Base-by-base conservation (phyloP, 106 monocot genomes). In the Dioscorea zingiberensis region DNA sequence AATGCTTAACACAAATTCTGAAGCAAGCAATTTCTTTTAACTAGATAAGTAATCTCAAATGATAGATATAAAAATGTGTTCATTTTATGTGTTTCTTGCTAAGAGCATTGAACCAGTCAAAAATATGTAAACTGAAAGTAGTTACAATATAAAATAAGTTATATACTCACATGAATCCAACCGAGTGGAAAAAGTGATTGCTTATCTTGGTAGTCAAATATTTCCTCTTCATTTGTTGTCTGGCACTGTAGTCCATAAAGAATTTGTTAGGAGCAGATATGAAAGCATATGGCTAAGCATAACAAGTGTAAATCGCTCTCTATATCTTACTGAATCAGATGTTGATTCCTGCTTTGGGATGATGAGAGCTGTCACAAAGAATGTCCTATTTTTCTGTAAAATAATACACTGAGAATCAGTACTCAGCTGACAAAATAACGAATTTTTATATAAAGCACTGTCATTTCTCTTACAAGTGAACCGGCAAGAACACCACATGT, bases 401-500 rank as follows among this genome's bases (percentile, higher is more conserved):
- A 28, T n/a, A 3, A 44, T 48, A 77, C 62, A 55, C 7, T 53
- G 45, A 45, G 4, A 16, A 49, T 51, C 51, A 51, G 51, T 19
- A 15, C 51, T 10, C 38, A 38, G 10, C 38, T 6, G n/a, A n/a
- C n/a, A n/a, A 1, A 2, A 38, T 2, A 38, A 38, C 2, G 7
- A 30, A 30, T 3, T 30, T 30, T 3, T 30, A 30, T 30, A 59
- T 29, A 26, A 1, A 60, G 3, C 6, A 17, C 9, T 23, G 18
- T 47, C 55, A 23, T 47, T 29, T 10, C 22, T 73, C 90, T 90
- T 84, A 98, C 98, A 66, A 98, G 86, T 79, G 86, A 89, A 76
- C 98, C 98, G 26, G 98, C 98, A 73, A 98, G 89, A 44, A 98
- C 76, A 60, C 98, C 98, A 74, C 98, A 98, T 29, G 98, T 98